Evolutionary conservation across 768 basidiomycete species (phyloP).

Genomic region (Pholiota molesta): DNA sequence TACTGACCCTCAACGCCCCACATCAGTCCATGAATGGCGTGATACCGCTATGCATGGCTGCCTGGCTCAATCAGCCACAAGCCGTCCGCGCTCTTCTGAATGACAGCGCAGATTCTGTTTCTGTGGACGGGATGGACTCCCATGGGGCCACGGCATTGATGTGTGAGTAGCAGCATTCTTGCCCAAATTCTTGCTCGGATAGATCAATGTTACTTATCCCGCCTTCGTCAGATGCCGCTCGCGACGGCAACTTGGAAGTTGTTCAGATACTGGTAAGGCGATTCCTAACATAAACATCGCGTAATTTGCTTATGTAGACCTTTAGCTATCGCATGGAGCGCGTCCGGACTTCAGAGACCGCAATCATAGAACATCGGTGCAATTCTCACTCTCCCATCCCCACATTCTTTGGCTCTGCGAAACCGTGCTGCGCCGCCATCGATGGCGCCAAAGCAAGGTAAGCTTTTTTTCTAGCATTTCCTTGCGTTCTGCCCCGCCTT

Average conservation of each 20-base stretch:
- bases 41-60: constrained; percentile 76
- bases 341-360: constrained; percentile 74
- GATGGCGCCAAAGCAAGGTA: constrained; percentile 65
- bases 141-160: constrained; percentile 82
- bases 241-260: constrained; percentile 72
- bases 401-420: constrained; percentile 74
- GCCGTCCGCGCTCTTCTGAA: constrained; percentile 69
- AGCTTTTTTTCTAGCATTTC: constrained; percentile 19
- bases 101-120: constrained; percentile 59
- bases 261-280: constrained; percentile 62
- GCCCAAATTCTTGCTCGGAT: constrained; percentile 12
- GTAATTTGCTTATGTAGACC: constrained; percentile 6
- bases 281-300: constrained; percentile 1
- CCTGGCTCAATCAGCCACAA: constrained; percentile 70
- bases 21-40: constrained; percentile 72
- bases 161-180: constrained; percentile 55
- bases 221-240: constrained; percentile 63
- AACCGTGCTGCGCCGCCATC: constrained; percentile 58
- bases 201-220: constrained; percentile 22
- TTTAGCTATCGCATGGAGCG: constrained; percentile 68
- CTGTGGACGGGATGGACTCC: constrained; percentile 74
- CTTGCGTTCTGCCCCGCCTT: constrained; percentile 17
- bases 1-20: constrained; percentile 76
- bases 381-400: constrained; percentile 66
- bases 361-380: constrained; percentile 72